Evolutionary conservation across 208 protist genomes (phyloP), one percentile per base, ranked within the genome.

Genomic region (Phytomonas sp.): DNA sequence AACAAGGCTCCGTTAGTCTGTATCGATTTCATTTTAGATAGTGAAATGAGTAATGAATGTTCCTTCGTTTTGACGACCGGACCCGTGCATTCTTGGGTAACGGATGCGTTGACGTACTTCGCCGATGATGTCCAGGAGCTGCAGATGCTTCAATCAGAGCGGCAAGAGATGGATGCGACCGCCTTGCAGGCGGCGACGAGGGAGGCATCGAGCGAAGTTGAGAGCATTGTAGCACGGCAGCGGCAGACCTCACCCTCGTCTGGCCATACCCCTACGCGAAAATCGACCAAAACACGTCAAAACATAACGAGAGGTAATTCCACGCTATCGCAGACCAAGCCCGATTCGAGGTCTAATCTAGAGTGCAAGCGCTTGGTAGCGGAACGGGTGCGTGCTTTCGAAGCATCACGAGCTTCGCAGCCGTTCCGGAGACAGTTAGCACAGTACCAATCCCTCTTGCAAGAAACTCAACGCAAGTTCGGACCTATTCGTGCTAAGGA

Each of bases 401-500:
- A 61, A 9, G n/a, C 5, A 20, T 11, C 23, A 4, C 67, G n/a
- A 20, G 67, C 23, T 17, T 15, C 11, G 29, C 72, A 80, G 26
- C 67, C 73, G 20, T 89, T 74, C 73, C 66, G 70, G 15, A 61
- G 59, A 15, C 43, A 66, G 26, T 15, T 74, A n/a, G 51, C 68
- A 9, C 33, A 46, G 3, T 67, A 76, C 28, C 73, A 81, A 32
- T 32, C 69, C 31, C 65, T 83, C 56, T 66, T 82, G 37, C 64
- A 75, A 26, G 32, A 62, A 4, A 59, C 66, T 33, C 64, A 66
- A 30, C 66, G 67, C 29, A 26, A 60, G 0, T 62, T 73, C 11
- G 62, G 77, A 17, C 73, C 71, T 6, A 77, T 79, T 60, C 73
- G 81, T 37, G 34, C 34, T 62, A 71, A 75, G n/a, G 77, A 73